A percentile compares a stretch with the other conserved stretches of the same genome.
Conservation (phyloP, 2,329 filamentous ascomycete genomes). For the Byssochlamys sp. region DNA sequence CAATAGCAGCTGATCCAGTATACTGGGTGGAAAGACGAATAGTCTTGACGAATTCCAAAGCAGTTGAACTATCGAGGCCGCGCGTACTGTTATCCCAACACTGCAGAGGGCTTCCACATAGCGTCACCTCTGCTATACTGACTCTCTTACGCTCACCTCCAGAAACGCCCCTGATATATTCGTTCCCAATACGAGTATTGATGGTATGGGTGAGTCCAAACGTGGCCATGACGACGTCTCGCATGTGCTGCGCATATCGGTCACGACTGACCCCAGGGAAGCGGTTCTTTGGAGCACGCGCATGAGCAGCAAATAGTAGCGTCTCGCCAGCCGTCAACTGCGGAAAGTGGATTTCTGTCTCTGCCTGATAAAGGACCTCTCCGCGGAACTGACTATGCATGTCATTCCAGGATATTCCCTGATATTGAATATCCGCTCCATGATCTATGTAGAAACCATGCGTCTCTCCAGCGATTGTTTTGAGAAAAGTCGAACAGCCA, state of each 20-base stretch:
- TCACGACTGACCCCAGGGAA: constrained; percentile 33
- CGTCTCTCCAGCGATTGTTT: constrained; percentile 73
- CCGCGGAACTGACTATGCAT: constrained; percentile 72
- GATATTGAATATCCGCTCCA: constrained; percentile 69
- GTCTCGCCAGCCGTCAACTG: constrained; percentile 70
- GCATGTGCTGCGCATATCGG: constrained; percentile 35
- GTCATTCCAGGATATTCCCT: constrained; percentile 43
- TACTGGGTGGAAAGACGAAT: constrained; percentile 43
- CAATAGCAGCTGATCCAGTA: constrained; percentile 40
- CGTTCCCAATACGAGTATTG: constrained; percentile 41
- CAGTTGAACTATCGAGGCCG: constrained; percentile 46
- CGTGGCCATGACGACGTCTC: constrained; percentile 38
- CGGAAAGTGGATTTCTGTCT: constrained; percentile 76
- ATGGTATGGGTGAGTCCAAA: constrained; percentile 43
- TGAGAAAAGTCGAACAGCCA: constrained; percentile 70
- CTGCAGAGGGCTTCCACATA: neutral
- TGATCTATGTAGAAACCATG: constrained; percentile 67
- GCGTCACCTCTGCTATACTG: constrained; percentile 45
- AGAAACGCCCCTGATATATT: constrained; percentile 53
- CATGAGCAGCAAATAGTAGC: constrained; percentile 64
- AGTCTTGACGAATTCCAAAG: constrained; percentile 48
- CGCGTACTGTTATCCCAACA: constrained; percentile 42
- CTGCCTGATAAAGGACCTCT: constrained; percentile 77
- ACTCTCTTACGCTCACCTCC: constrained; percentile 55
- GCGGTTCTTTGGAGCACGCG: constrained; percentile 41